phyloP scores from a whole-genome alignment of 768 basidiomycete species.

The Termitomyces sp. region DNA sequence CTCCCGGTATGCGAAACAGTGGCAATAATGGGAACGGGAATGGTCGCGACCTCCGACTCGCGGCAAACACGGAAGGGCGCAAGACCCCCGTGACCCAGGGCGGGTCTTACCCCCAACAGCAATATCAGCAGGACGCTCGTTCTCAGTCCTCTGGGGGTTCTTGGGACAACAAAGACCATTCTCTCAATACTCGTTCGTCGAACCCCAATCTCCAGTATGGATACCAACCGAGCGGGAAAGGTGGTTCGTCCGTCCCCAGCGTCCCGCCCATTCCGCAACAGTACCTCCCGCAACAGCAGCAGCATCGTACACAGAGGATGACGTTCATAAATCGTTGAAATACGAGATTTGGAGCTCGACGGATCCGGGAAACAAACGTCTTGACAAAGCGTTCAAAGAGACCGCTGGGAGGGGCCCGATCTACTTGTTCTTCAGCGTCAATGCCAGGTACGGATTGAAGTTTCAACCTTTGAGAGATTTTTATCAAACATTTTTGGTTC shows the following conservation, averaged over 20 bases:
- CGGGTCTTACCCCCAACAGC: slow-evolving; percentile 25
- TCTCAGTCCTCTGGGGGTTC: slow-evolving; percentile 28
- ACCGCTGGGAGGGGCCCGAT: slow-evolving; percentile 89
- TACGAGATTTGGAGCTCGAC: slow-evolving; percentile 99
- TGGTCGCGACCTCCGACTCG: slow-evolving; percentile 46
- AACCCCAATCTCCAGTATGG: slow-evolving; percentile 67
- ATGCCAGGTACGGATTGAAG: slow-evolving; percentile 59
- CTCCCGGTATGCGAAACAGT: slow-evolving; percentile 26
- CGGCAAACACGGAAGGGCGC: slow-evolving; percentile 63
- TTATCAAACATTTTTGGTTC: not conserved
- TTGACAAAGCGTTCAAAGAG: slow-evolving; percentile 97
- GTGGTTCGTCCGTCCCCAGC: slow-evolving; percentile 43
- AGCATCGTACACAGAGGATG: slow-evolving; percentile 93
- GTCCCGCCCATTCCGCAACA: slow-evolving; percentile 74
- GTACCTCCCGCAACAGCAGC: slow-evolving; percentile 48
- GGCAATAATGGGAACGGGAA: slow-evolving; percentile 33
- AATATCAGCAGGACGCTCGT: slow-evolving; percentile 29
- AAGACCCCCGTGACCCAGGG: slow-evolving; percentile 48
- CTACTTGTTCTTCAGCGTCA: slow-evolving; percentile 98
- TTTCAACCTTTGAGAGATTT: not conserved
- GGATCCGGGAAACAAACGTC: slow-evolving; percentile 93
- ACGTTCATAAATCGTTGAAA: slow-evolving; percentile 97
- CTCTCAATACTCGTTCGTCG: slow-evolving; percentile 51
- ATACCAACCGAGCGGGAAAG: slow-evolving; percentile 44
- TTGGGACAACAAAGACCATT: slow-evolving; percentile 69